Evolutionary conservation across 805 yeast genomes (phyloP).

Genomic region (Pichia occidentalis): DNA sequence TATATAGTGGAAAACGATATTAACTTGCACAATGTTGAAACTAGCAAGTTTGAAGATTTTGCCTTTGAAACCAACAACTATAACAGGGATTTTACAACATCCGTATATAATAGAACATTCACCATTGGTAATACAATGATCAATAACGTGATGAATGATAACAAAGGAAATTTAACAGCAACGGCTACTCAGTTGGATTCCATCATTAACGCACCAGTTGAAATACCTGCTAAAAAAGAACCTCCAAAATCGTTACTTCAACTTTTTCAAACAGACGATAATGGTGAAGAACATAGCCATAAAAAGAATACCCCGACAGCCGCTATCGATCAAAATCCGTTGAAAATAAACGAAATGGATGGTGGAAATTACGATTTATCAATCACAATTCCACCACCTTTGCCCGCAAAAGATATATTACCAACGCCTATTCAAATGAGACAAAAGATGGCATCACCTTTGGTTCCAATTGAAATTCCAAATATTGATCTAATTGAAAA

Average conservation of each 20-base stretch:
- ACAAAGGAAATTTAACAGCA: conserved; percentile 10
- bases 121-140: conserved; percentile 18
- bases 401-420: conserved; percentile 1
- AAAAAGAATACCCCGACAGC: conserved; percentile 1
- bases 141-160: conserved; percentile 5
- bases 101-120: conserved; percentile 15
- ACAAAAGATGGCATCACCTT: conserved; percentile 36
- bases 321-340: neutral
- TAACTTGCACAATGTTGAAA: conserved; percentile 25
- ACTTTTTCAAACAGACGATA: conserved; percentile 53
- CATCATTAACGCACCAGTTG: conserved; percentile 18
- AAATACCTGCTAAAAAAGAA: conserved; percentile 31
- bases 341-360: neutral
- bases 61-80: conserved; percentile 7
- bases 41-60: conserved; percentile 15
- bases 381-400: conserved; percentile 2
- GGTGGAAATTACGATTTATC: conserved; percentile 1
- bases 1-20: conserved; percentile 69
- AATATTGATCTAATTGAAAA: conserved; percentile 39
- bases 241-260: conserved; percentile 70
- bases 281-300: conserved; percentile 24
- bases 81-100: conserved; percentile 8
- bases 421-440: conserved; percentile 3
- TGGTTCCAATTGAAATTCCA: conserved; percentile 64
- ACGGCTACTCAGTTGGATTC: conserved; percentile 12